Evolutionary conservation across 2,329 filamentous ascomycete species (phyloP).

Genomic region (Monosporascus sp.): DNA sequence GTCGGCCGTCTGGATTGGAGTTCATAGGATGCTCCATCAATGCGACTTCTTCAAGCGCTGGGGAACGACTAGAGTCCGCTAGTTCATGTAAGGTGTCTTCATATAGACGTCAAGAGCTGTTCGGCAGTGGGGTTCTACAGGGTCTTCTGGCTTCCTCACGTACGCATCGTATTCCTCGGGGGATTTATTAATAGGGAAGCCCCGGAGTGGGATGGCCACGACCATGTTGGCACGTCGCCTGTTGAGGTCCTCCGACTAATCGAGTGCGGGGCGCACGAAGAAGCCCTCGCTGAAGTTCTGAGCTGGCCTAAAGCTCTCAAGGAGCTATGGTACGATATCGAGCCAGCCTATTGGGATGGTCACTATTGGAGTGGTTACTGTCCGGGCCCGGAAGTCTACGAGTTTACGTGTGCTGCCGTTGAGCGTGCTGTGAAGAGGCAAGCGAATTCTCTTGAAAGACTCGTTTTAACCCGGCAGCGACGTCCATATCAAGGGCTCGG

Average conservation of each 20-base stretch:
- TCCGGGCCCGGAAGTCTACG: not conserved
- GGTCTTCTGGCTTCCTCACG: conserved; percentile 1
- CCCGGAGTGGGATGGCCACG: not conserved
- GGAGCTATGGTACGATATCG: conserved; percentile 4
- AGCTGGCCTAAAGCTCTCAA: conserved; percentile 2
- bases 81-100: not conserved
- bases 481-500: not conserved
- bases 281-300: not conserved
- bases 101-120: not conserved
- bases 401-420: not conserved
- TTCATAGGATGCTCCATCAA: too few relatives aligned
- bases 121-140: not conserved
- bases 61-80: not conserved
- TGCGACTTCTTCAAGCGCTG: not conserved
- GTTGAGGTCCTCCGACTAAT: conserved; percentile 2
- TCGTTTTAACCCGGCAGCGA: not conserved
- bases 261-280: not conserved
- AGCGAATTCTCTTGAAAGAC: conserved; percentile 1
- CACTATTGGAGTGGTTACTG: not conserved
- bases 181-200: not conserved
- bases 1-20: too few relatives aligned
- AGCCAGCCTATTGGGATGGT: not conserved
- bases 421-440: conserved; percentile 1
- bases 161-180: not conserved
- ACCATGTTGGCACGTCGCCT: not conserved